Evolutionary conservation across 2,329 filamentous ascomycete genomes (phyloP).

Genomic region (Neurospora sp.): DNA sequence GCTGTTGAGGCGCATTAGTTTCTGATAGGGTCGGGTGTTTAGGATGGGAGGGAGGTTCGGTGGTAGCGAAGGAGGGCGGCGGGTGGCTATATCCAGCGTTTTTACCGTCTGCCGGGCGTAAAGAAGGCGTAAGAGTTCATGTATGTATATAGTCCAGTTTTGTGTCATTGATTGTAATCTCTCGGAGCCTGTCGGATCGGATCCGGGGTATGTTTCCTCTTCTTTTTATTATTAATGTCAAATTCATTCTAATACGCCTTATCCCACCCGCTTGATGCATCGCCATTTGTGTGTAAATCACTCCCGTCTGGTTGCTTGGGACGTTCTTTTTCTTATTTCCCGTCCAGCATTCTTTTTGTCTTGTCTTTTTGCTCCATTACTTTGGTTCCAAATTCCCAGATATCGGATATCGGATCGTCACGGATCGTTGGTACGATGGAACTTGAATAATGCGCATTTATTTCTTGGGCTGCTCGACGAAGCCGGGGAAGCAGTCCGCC

Average conservation of each 20-base stretch:
- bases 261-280: neutral
- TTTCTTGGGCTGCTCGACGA: conserved; percentile 15
- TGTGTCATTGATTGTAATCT: neutral
- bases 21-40: too few relatives aligned
- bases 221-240: neutral
- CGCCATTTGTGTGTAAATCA: neutral
- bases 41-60: neutral
- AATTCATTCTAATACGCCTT: neutral
- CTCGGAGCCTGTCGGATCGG: neutral
- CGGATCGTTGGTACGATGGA: neutral
- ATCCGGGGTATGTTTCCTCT: neutral
- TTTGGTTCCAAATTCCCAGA: neutral
- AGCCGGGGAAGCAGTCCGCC: conserved; percentile 59
- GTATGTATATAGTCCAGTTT: neutral
- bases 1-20: conserved; percentile 30
- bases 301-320: neutral
- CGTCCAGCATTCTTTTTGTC: neutral
- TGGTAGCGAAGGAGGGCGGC: neutral
- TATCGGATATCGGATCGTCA: neutral
- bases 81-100: neutral
- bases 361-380: neutral
- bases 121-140: neutral
- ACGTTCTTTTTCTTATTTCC: neutral
- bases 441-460: conserved; percentile 1
- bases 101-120: neutral